Evolutionary conservation across 169 alveolate genomes (phyloP).

Genomic region (Theileria parva): DNA sequence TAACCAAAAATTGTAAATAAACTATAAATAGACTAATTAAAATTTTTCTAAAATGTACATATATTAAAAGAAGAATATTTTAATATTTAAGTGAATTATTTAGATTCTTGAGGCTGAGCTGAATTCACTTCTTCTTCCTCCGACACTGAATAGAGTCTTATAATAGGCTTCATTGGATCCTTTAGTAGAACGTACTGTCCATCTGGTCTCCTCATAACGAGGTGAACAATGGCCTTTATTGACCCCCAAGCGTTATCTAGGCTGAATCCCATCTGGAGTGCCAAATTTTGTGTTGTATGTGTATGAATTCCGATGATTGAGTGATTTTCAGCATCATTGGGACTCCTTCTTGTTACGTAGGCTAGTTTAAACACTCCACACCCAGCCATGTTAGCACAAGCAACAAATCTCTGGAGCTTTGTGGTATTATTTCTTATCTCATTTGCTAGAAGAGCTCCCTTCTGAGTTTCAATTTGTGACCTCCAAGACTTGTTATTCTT

Average conservation of each 20-base stretch:
- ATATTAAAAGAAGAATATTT: not conserved
- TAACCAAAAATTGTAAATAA: too few species aligned
- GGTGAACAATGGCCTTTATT: conserved; percentile 77
- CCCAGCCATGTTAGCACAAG: conserved; percentile 86
- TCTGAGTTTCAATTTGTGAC: conserved; percentile 84
- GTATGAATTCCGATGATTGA: conserved; percentile 81
- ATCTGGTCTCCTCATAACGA: conserved; percentile 80
- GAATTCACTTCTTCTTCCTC: conserved; percentile 77
- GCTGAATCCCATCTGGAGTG: conserved; percentile 87
- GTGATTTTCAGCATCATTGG: conserved; percentile 85
- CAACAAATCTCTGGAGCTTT: conserved; percentile 84
- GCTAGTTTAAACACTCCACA: conserved; percentile 86
- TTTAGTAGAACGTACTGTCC: conserved; percentile 86
- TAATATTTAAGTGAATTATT: not conserved
- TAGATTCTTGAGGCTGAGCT: not conserved
- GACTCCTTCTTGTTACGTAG: conserved; percentile 79
- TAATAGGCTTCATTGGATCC: conserved; percentile 86
- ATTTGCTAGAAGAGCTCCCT: conserved; percentile 85
- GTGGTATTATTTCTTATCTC: conserved; percentile 87
- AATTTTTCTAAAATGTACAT: too few species aligned
- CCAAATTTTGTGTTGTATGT: conserved; percentile 84
- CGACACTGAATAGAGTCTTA: conserved; percentile 82
- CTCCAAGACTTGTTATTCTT: conserved; percentile 84
- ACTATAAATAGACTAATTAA: too few species aligned
- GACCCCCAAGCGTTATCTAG: conserved; percentile 89